Evolutionary conservation across 768 basidiomycete genomes (phyloP), one percentile per base, ranked within the genome.

Genomic region (Lentinus tigrinus): DNA sequence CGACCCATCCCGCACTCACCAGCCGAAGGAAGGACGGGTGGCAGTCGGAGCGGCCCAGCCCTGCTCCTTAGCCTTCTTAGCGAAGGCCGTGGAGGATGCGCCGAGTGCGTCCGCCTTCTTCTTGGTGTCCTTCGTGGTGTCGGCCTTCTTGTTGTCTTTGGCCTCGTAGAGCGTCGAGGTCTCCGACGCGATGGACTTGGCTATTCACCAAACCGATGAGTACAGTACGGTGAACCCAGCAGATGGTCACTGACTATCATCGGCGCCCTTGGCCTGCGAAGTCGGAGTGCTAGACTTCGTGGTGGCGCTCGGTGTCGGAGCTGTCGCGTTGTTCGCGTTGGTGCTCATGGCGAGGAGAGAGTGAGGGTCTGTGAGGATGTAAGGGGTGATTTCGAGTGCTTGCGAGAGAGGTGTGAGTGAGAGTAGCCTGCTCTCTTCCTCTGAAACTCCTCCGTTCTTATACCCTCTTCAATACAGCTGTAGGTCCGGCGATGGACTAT

Each of bases 31-130:
- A 2, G 57, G 57, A 2, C 47, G 46, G 9, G 57, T 58, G 8
- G 52, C 52, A 13, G 52, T 53, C 5, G 52, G 57, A 6, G 57
- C 46, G 4, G 10, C 31, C 57, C 52, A 53, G 6, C 57, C 52
- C 40, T 53, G 28, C 28, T 48, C 31, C 28, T 37, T 31, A 11
- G 52, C 57, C 46, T 36, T 42, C 28, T 53, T 58, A 26, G 57
- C 44, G 57, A 58, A 58, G 14, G 57, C 39, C 2, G 57, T 43
- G 17, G 47, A 21, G 16, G 57, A 58, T 16, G 27, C 38, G 28
- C 23, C 34, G 3, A 58, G 27, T 13, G 34, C 48, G 1, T 36
- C 13, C 1, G 3, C 11, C 26, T 40, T 47, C 21, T 19, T 42
- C 26, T 4, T 34, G 16, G 16, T 11, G 4, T 43, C 23, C 43